Conservation (phyloP, 192 early-diverging fungal species). For the Irineochytrium annulatum region DNA sequence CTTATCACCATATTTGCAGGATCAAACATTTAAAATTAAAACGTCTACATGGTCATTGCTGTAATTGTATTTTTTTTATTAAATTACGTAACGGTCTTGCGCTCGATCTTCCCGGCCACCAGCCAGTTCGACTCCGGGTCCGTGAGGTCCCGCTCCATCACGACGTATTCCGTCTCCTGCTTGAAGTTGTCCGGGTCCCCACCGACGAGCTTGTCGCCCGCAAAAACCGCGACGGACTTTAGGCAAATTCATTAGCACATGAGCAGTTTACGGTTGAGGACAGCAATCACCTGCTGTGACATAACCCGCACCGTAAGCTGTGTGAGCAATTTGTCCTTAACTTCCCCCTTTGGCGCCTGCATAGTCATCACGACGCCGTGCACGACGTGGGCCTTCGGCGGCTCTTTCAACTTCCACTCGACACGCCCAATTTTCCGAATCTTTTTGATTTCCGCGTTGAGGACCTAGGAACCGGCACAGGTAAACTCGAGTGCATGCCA, state of each 20-base stretch:
- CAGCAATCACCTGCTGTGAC: constrained; percentile 13
- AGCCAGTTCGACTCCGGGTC: constrained; percentile 6
- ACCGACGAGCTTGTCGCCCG: constrained; percentile 9
- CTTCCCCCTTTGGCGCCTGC: not conserved
- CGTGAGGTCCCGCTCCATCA: constrained; percentile 17
- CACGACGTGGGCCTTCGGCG: not conserved
- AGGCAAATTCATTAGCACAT: not conserved
- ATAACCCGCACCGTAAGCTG: constrained; percentile 12
- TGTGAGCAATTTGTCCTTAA: not conserved
- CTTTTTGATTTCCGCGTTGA: constrained; percentile 17
- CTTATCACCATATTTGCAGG: no score
- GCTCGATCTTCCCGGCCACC: constrained; percentile 22
- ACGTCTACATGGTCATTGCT: no score
- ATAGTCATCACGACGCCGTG: constrained; percentile 5
- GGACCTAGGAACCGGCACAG: not conserved
- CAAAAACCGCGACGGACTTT: not conserved
- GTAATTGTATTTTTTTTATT: no score
- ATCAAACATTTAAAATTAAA: no score
- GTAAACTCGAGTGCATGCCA: constrained; percentile 4
- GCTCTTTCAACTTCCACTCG: constrained; percentile 7
- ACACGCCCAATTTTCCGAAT: constrained; percentile 1
- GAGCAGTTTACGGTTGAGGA: constrained; percentile 2
- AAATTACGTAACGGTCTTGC: no score
- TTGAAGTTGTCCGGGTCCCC: constrained; percentile 15
- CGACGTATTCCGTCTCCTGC: constrained; percentile 18